Evolutionary conservation across 2,329 filamentous ascomycete genomes (phyloP), one percentile per base, ranked within the genome.

Genomic region (Leptosphaerulina australis): DNA sequence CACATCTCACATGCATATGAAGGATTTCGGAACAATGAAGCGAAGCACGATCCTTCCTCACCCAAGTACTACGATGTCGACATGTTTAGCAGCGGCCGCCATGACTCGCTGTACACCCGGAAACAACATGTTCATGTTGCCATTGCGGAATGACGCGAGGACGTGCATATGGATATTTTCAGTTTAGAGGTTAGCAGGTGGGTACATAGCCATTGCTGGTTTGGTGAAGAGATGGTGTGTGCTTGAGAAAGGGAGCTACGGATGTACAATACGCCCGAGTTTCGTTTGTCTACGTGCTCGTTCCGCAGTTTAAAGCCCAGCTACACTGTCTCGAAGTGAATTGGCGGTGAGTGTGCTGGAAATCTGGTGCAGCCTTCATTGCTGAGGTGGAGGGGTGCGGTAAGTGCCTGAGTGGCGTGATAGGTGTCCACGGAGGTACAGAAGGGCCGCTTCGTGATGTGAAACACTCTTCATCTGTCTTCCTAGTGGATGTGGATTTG

Each of bases 341-440:
- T 46, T 41, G 48, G 48, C 48, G 48, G 48, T 51, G 48, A 51
- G 48, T 51, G 48, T 41, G 41, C 41, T 36, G 41, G 31, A 38
- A 37, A 50, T 12, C 45, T 41, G 41, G 34, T 36, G 47, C 47
- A 39, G 40, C 10, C n/a, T 22, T 40, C 8, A 24, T 24, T 46
- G 41, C n/a, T 46, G 31, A 31, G 29, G 25, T 26, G 26, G 26
- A 40, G 10, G n/a, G 31, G 26, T 46, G 36, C 44, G 41, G 36
- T 31, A 15, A 37, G 29, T 46, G 21, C 20, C 31, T 47, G 36
- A 10, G 49, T 53, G 50, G 50, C 44, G 50, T 53, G 50, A 53
- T 33, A n/a, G 43, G 33, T 31, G 24, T 35, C 26, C 31, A 43
- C 31, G 48, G 34, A 46, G 36, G 35, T 38, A 44, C 50, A 39